Base-by-base conservation (phyloP, 495 filamentous ascomycete genomes). In the Podospora fimiseda region DNA sequence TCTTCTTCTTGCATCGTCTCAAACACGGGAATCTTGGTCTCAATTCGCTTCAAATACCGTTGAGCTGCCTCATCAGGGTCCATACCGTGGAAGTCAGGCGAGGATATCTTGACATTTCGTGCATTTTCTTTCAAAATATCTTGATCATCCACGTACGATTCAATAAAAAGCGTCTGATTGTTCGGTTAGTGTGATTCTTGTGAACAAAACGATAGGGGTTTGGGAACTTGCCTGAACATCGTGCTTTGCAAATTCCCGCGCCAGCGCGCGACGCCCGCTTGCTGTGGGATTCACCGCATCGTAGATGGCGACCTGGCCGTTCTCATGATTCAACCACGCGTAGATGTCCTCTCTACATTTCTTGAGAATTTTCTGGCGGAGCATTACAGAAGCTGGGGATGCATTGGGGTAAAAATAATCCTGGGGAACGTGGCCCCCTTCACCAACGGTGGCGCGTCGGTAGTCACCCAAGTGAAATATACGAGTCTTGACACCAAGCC, bases 391-490 rank as follows among this genome's bases (percentile, higher is more conserved):
- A 40, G 84, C 78, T 14, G 90, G 85, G 24, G 89, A 91, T 23
- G 94, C 92, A 68, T 99, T 90, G 37, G 95, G 86, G 63, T 87
- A 93, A 73, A 99, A 99, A 69, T 99, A 99, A 69, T 99, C 94
- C 59, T 95, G 87, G 2, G 94, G 94, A 43, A 97, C 88, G 62
- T 95, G 84, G 44, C 87, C 85, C 16, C 86, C 88, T 61, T 82
- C 80, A 19, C 90, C 90, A 52, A 97, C 83, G 13, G 89, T 92
- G 18, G 89, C 89, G 59, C 94, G 83, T 55, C 94, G 85, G 66
- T 99, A 99, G 68, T 99, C 94, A 39, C 94, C 93, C 14, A 99
- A 75, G 65, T 99, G 94, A 68, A 97, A 99, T 51, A 96, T 90
- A 53, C 89, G 84, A 21, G 93, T 97, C 74, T 99, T 99, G 46